Base-by-base conservation (phyloP, 345 rosid genomes). In the Rhodamnia rubescens region DNA sequence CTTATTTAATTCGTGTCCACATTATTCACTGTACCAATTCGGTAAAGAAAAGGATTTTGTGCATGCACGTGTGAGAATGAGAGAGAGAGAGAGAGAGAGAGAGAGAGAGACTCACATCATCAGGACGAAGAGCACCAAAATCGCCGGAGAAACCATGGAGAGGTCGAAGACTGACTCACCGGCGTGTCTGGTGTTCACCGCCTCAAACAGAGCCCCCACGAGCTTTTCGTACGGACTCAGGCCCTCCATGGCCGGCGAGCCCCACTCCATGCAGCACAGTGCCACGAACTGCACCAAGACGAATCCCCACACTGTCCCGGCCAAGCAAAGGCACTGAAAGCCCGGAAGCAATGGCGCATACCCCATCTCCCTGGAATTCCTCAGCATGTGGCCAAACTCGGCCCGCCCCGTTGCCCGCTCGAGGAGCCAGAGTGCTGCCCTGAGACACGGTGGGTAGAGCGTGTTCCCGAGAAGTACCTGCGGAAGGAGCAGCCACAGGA, bases 121-220 rank as follows among this genome's bases (percentile, higher is more conserved):
- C 36, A 91, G 53, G 78, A 90, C 86, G 84, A 95, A 92, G 56
- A 94, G 85, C 83, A 94, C 91, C 88, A 94, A 85, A 22, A 92
- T 58, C 0, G 97, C 92, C 1, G 94, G 88, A 8, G 97, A 90
- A 27, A 95, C 82, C 53, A 82, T 51, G 50, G 95, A 90, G 81
- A 95, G 86, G 42, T 95, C 96, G 2, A 93, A 86, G 20, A 91
- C 59, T 6, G 93, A 84, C 87, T 95, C 97, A 1, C 98, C 97
- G 0, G 90, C 14, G 11, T 95, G 93, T 75, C 98, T 92, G 0
- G 97, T 59, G 86, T 92, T 94, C 8, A 85, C 88, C 21, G 87
- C 85, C 87, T 89, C 85, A 82, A 95, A 95, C 22, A 92, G 69
- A 1, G 87, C 56, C 1, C 90, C 94, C 4, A 94, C 89, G 0